phyloP scores from a whole-genome alignment of 2,329 filamentous ascomycete species.

The Grosmannia clavigera region DNA sequence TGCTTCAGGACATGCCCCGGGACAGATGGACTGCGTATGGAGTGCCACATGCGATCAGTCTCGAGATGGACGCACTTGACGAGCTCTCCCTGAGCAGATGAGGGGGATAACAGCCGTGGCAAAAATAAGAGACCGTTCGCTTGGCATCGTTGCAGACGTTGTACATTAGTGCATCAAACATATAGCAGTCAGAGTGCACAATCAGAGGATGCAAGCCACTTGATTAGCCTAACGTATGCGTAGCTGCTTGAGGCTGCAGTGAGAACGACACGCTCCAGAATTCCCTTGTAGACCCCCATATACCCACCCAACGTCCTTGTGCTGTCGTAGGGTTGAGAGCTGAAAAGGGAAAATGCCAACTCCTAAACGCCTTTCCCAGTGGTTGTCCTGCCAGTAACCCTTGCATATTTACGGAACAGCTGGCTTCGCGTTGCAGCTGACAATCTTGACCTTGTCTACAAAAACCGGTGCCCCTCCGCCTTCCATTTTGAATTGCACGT shows the following conservation, averaged over 20 bases:
- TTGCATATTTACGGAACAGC: conserved; percentile 2
- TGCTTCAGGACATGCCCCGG: not conserved
- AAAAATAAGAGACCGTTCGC: too few relatives aligned
- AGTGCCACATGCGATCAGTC: conserved; percentile 3
- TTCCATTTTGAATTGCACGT: conserved; percentile 97
- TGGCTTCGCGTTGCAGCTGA: conserved; percentile 86
- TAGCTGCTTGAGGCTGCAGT: not conserved
- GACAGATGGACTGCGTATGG: conserved; percentile 6
- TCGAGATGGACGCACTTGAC: not conserved
- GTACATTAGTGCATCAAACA: too few relatives aligned
- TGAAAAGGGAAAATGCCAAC: not conserved
- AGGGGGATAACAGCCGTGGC: not conserved
- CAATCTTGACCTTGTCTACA: conserved; percentile 90
- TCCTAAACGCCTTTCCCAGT: not conserved
- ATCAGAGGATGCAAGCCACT: not conserved
- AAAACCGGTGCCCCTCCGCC: conserved; percentile 57
- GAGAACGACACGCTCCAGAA: not conserved
- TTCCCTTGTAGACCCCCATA: not conserved
- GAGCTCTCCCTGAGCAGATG: not conserved
- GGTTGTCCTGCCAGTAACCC: not conserved
- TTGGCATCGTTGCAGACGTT: too few relatives aligned
- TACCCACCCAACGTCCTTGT: not conserved
- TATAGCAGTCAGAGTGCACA: too few relatives aligned
- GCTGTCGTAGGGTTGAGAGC: not conserved
- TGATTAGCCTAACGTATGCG: not conserved